Conservation (phyloP, 768 basidiomycete species). For the Phallus indusiatus region DNA sequence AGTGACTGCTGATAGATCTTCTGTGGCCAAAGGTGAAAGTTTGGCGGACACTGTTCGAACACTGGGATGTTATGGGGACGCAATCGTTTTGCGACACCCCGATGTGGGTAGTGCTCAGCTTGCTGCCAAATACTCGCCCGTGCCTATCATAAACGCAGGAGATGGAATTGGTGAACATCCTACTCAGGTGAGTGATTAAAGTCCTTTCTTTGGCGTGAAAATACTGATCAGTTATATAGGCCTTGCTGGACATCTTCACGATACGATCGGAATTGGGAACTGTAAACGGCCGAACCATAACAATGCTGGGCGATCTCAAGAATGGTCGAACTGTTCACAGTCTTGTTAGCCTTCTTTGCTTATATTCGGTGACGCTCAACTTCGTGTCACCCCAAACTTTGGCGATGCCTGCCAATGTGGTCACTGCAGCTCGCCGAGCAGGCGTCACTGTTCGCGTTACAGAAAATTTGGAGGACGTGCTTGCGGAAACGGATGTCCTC, state of each 20-base stretch:
- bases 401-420: constrained; percentile 82
- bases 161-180: constrained; percentile 98
- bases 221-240: constrained; percentile 31
- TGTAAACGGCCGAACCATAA: constrained; percentile 92
- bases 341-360: constrained; percentile 81
- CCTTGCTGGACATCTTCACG: constrained; percentile 81
- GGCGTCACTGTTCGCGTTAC: constrained; percentile 71
- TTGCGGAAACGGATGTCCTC: constrained; percentile 88
- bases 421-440: constrained; percentile 74
- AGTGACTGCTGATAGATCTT: constrained; percentile 71
- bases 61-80: constrained; percentile 91
- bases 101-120: constrained; percentile 88
- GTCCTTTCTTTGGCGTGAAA: not conserved
- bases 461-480: constrained; percentile 85
- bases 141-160: constrained; percentile 94
- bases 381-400: constrained; percentile 85
- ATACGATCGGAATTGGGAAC: constrained; percentile 97
- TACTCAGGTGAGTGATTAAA: constrained; percentile 61
- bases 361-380: constrained; percentile 91
- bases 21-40: constrained; percentile 88
- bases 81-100: constrained; percentile 90
- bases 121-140: constrained; percentile 93
- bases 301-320: constrained; percentile 90
- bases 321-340: constrained; percentile 97
- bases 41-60: constrained; percentile 91